phyloP scores from a whole-genome alignment of 2,329 filamentous ascomycete species.

The Aspergillus fructus region DNA sequence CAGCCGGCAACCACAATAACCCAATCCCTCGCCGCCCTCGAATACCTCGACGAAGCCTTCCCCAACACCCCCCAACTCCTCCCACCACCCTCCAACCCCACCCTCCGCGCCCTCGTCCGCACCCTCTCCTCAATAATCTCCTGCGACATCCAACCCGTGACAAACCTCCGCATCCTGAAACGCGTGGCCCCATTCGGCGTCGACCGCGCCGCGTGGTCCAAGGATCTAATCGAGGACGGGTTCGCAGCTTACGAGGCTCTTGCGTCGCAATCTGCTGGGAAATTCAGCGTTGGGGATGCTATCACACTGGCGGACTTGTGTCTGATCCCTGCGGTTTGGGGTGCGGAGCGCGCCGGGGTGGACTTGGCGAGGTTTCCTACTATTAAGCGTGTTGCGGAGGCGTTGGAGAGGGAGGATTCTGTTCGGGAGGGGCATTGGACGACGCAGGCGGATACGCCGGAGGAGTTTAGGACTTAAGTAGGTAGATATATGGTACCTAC shows the following conservation, averaged over 20 bases:
- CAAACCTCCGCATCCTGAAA: conserved; percentile 56
- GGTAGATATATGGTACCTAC: background rate
- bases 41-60: conserved; percentile 60
- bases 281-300: conserved; percentile 56
- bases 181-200: conserved; percentile 48
- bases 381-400: conserved; percentile 47
- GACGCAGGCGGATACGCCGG: conserved; percentile 55
- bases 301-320: conserved; percentile 60
- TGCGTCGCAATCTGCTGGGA: conserved; percentile 42
- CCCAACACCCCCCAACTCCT: conserved; percentile 49
- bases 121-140: conserved; percentile 56
- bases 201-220: conserved; percentile 52
- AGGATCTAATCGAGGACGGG: conserved; percentile 52
- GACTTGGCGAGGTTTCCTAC: conserved; percentile 52
- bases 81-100: conserved; percentile 42
- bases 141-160: conserved; percentile 60
- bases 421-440: conserved; percentile 56
- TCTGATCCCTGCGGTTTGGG: conserved; percentile 59
- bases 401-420: conserved; percentile 50
- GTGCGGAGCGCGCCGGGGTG: conserved; percentile 56
- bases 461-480: conserved; percentile 37
- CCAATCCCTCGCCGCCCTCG: conserved; percentile 61
- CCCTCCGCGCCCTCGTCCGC: conserved; percentile 52
- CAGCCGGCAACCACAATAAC: conserved; percentile 44
- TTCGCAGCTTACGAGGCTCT: conserved; percentile 57